Evolutionary conservation across 441 rosid genomes (phyloP), one percentile per base, ranked within the genome.

Genomic region (Adansonia grandidieri): DNA sequence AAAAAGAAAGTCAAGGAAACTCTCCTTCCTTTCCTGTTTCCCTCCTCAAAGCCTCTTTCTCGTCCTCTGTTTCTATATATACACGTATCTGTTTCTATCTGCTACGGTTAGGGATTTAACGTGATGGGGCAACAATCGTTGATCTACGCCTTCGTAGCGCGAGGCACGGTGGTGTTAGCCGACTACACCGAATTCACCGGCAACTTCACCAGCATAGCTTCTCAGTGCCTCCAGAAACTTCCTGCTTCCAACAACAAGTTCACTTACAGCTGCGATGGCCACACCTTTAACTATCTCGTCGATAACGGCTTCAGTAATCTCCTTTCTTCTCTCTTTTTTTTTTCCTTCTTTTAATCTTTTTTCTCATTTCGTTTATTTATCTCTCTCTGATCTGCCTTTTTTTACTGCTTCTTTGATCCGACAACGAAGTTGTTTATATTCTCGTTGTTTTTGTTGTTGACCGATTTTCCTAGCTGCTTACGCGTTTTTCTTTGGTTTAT

Each of bases 231-330:
- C 45, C 94, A 89, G 83, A 91, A 92, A 71, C 96, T 90, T 32
- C 96, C 96, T 15, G 84, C 96, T 20, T 82, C 83, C 73, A 88
- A 85, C 85, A 90, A 85, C 83, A 92, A 88, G 88, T 92, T 90
- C 87, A 92, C 96, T 19, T 92, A 89, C 83, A 87, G 79, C 89
- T 91, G 96, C 91, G 96, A 91, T 64, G 94, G 92, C 53, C 96
- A 91, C 82, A 91, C 96, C 80, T 90, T 91, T 78, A 91, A 91
- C 81, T 91, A 87, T 81, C 94, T 90, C 78, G 91, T 89, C 72
- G 91, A 92, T 60, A 77, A 84, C 78, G 96, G 94, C 86, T 89
- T 86, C 85, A 80, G 96, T 92, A 85, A 80, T 75, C 76, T 60
- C 11, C 40, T 58, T 42, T 5, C 15, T 37, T 20, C 9, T 67